Base-by-base conservation (phyloP, 371 early-diverging fungal genomes). In the Lichtheimia ramosa region DNA sequence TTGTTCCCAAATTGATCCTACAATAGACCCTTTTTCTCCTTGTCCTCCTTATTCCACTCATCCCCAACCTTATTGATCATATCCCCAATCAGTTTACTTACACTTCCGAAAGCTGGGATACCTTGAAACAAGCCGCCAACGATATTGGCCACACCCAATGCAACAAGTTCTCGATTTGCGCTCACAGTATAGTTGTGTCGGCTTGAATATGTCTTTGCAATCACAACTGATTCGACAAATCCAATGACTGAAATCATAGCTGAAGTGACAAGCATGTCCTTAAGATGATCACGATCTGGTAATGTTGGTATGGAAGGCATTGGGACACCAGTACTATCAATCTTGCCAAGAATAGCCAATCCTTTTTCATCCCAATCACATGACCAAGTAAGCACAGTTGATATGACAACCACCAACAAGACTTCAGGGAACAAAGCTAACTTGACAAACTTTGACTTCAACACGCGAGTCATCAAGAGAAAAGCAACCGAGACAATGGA, bases 161-260 rank as follows among this genome's bases (percentile, higher is more conserved):
- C 98, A 16, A 97, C 95, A 5, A 53, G 81, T 75, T 98, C 98
- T 27, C 96, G 91, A 71, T 97, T 96, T 7, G 94, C 90, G 10
- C 92, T 91, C 23, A 96, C 90, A 2, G 89, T 73, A 65, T 96
- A 96, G 68, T 93, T 89, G 77, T 95, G 88, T 56, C 88, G 82
- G 49, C 84, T 85, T 0, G 95, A 92, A 64, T 92, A 97, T 10
- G 92, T 92, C 66, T 96, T 94, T 14, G 93, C 89, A 27, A 93
- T 90, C 14, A 90, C 94, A 56, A 96, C 89, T 6, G 92, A 89
- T 73, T 96, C 96, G n/a, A 98, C 95, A 69, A 96, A 96, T 1
- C 97, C 98, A 68, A 96, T 92, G 63, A 94, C 83, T 18, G 96
- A 82, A 59, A 96, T 94, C 57, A 94, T 79, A 24, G 93, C 88